Conservation (phyloP, 108 stramenopile species). For the Nitzschia putrida region DNA sequence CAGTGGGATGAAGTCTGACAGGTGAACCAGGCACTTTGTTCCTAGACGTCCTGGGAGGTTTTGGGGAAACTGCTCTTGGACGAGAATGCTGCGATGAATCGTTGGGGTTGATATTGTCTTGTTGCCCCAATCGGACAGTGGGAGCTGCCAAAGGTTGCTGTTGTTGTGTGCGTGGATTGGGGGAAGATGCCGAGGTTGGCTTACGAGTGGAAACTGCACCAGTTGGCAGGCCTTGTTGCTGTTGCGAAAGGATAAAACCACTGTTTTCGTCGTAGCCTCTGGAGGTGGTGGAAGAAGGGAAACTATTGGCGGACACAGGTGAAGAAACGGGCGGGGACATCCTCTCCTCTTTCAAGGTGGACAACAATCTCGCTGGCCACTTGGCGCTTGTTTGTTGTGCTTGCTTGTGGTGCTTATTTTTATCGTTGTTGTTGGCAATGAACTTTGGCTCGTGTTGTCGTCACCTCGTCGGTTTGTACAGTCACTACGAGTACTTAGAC, state of each 20-base stretch:
- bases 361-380: background rate
- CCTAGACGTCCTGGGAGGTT: no score
- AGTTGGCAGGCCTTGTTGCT: background rate
- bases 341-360: background rate
- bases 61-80: no score
- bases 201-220: background rate
- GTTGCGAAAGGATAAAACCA: constrained; percentile 1
- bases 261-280: constrained; percentile 21
- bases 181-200: background rate
- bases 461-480: background rate
- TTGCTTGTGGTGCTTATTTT: background rate
- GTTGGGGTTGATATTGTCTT: no score
- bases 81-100: no score
- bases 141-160: background rate
- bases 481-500: no score
- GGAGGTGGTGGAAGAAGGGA: constrained; percentile 22
- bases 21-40: no score
- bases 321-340: constrained; percentile 11
- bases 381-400: background rate
- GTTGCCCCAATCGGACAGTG: no score
- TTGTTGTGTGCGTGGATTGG: constrained; percentile 14
- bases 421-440: background rate
- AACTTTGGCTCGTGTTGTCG: background rate
- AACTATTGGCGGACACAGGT: constrained; percentile 10
- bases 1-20: no score